These are phyloP conservation scores for Cryoendolithus antarcticus DNA, from an alignment of 2,329 filamentous ascomycete species.

Conservation along the genomic window DNA sequence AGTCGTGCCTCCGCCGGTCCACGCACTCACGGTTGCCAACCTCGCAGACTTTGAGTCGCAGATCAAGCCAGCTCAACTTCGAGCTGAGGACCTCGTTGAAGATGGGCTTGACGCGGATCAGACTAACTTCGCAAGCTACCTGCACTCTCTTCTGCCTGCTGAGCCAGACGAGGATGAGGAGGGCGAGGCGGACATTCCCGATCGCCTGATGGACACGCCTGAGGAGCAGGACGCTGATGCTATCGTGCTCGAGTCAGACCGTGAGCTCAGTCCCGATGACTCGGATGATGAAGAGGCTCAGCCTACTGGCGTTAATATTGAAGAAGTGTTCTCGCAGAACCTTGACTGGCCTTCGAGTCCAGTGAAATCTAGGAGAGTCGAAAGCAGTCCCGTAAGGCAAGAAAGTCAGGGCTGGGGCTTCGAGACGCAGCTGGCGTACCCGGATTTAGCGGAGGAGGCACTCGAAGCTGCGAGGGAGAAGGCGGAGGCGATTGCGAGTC, in stretches of 20 bases:
- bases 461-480: too few relatives aligned
- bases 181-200: conserved; percentile 1
- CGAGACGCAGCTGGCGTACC: too few relatives aligned
- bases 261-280: not conserved
- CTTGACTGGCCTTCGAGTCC: too few relatives aligned
- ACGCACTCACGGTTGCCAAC: not conserved
- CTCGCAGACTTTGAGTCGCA: not conserved
- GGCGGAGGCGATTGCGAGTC: too few relatives aligned
- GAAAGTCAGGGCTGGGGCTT: too few relatives aligned
- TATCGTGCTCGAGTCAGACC: not conserved
- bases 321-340: too few relatives aligned
- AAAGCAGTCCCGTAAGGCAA: too few relatives aligned
- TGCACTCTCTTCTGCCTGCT: conserved; percentile 9
- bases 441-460: too few relatives aligned
- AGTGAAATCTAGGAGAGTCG: too few relatives aligned
- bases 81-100: not conserved
- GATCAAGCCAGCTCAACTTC: not conserved
- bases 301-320: too few relatives aligned
- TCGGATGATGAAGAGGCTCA: not conserved
- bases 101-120: conserved; percentile 4
- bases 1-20: not conserved
- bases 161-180: conserved; percentile 2
- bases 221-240: not conserved
- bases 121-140: conserved; percentile 10
- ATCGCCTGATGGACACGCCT: conserved; percentile 1